Percentiles rank a stretch among this genome's conserved stretches.
Evolutionary conservation across 768 basidiomycete species (phyloP).

Genomic region (Podaxis pistillaris): DNA sequence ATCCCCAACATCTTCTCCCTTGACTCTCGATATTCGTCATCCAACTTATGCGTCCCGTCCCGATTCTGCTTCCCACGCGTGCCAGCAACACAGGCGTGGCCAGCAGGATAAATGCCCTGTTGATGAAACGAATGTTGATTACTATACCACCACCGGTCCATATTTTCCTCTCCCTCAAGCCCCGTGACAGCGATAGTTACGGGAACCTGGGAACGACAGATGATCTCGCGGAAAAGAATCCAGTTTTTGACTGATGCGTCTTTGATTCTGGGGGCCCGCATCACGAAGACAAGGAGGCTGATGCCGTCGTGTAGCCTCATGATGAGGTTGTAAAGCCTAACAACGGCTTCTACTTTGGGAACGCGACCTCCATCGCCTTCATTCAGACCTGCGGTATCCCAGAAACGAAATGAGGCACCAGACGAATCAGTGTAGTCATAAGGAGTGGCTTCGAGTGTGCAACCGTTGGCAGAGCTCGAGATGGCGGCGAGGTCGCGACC

Average conservation of each 20-base stretch:
- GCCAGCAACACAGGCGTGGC: constrained; percentile 39
- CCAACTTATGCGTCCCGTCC: constrained; percentile 5
- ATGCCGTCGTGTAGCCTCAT: constrained; percentile 33
- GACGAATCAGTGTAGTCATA: constrained; percentile 18
- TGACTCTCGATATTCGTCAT: constrained; percentile 11
- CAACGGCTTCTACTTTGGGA: constrained; percentile 21
- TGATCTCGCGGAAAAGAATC: constrained; percentile 32
- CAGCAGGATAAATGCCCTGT: constrained; percentile 25
- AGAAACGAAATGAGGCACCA: constrained; percentile 25
- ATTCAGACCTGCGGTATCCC: constrained; percentile 41
- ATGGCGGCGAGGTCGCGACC: constrained; percentile 24
- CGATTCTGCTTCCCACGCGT: constrained; percentile 25
- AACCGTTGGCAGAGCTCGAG: constrained; percentile 31
- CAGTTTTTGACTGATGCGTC: constrained; percentile 35
- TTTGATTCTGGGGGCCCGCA: constrained; percentile 37
- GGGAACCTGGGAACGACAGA: constrained; percentile 38
- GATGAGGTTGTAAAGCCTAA: constrained; percentile 29
- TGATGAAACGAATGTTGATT: constrained; percentile 27
- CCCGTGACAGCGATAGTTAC: constrained; percentile 36
- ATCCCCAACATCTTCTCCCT: constrained; percentile 7
- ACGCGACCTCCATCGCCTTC: constrained; percentile 28
- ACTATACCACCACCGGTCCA: constrained; percentile 30
- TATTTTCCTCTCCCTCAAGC: constrained; percentile 30
- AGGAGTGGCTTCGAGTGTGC: constrained; percentile 17
- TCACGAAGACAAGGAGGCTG: constrained; percentile 37